Evolutionary conservation across 2,329 filamentous ascomycete genomes (phyloP), one percentile per base, ranked within the genome.

Genomic region (Trichoderma oligosporum): DNA sequence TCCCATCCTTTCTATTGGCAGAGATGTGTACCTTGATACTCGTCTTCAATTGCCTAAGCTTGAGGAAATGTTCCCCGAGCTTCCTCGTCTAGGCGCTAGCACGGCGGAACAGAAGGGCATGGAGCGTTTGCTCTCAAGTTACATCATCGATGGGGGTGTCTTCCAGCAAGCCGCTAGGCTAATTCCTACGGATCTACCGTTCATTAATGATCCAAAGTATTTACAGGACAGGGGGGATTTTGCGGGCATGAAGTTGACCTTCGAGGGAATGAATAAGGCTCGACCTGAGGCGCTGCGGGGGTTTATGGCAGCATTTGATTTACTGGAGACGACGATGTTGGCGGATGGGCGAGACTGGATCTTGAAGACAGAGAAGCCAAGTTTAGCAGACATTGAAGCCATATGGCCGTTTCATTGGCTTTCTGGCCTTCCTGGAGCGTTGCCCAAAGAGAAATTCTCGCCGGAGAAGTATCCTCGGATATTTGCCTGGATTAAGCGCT

Each of bases 331-430:
- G 2, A 81, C 78, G 0, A 68, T 89, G 54, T 74, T 91, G 4
- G 79, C 76, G 1, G 86, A 90, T 70, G 85, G 82, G n/a, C 76
- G 86, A 55, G 67, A 78, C 3, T 91, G 86, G 86, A 71, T 90
- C 7, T 70, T 86, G 11, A 76, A 73, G 9, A 80, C 77, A 1
- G 65, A 76, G 2, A 68, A 69, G 16, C 82, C 84, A 1, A 78
- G 75, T 1, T 68, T 89, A 61, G 84, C 82, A 4, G 88, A 91
- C 68, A 83, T 91, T 59, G 84, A 91, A 71, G 83, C 80, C 41
- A 72, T 87, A 11, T 89, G 84, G 84, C 77, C 81, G 0, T 78
- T 90, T 62, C 79, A 86, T 68, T 91, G 87, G 87, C 70, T 89
- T 1, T 68, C 71, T 2, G 72, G 70, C 9, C 73, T 88, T 45